Evolutionary conservation across 2,329 filamentous ascomycete genomes (phyloP), one percentile per base, ranked within the genome.

Genomic region (Gremmenia infestans): DNA sequence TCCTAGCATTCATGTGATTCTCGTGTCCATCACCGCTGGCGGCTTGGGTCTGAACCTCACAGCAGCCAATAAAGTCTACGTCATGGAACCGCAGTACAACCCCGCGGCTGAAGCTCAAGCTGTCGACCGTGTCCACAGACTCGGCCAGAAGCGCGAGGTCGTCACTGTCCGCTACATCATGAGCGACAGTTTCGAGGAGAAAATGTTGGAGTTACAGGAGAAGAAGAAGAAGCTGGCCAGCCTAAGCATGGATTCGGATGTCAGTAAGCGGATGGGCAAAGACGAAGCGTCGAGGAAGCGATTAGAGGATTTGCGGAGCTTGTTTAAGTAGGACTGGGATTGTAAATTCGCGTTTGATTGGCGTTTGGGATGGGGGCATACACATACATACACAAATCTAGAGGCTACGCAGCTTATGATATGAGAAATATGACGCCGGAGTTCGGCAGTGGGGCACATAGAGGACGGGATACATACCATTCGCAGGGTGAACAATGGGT

Each of bases 61-160:
- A 0, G 79, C 89, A 0, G 93, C 87, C 35, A 94, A 86, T 69
- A 88, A 83, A 54, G 93, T 95, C 14, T 97, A 94, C 70, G 88
- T 97, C 66, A 97, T 99, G 93, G 94, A 99, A 71, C 94, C 94
- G 5, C 92, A 97, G 69, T 99, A 93, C 76, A 99, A 99, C 67
- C 94, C 94, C 0, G 92, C 91, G 0, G 91, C 92, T 0, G 93
- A 99, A 72, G 89, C 91, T 5, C 94, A 99, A 73, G 94, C 94
- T 2, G 81, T 97, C 7, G 94, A 97, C 70, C 89, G 94, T 32
- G 90, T 99, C 5, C 92, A 96, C 71, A 86, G 92, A 17, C 77
- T 97, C 1, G 92, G 94, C 0, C 94, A 99, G 76, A 94, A 83
- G 65, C 81, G 94, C n/a, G 82, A 86, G 12, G 94, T 99, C 0